Base-by-base conservation (phyloP, 257 asterid species). In the Przewalskia tangutica region DNA sequence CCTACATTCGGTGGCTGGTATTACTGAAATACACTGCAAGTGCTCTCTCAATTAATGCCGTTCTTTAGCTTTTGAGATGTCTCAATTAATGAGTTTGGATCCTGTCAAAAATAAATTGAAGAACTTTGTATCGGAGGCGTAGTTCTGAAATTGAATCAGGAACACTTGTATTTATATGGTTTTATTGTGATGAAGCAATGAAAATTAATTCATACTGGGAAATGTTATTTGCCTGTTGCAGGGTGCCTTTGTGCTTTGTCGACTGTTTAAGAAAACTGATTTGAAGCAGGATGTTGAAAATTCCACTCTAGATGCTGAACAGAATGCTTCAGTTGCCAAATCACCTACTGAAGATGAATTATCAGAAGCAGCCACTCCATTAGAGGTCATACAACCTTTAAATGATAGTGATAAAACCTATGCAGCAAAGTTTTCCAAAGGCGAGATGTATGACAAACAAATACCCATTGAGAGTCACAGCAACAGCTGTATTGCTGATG, bases 201-300 rank as follows among this genome's bases (percentile, higher is more conserved):
- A 38, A 46, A 58, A 66, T 23, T 66, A 44, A 10, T 48, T 65
- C 65, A 14, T 46, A 18, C 11, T 18, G 14, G 50, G 51, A 55
- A 27, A 80, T 63, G 8, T 60, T 17, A 40, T 81, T 59, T 76
- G 58, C 76, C 77, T 68, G 77, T 65, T 73, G 85, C 86, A 94
- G 98, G 95, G 91, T 60, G 91, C 97, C 16, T 96, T 82, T 89
- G 97, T 96, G 77, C 98, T 96, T 42, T 94, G 97, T 84, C 98
- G 99, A 8, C 86, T 96, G 79, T 94, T 94, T 68, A 94, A 85
- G 83, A 96, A 94, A 93, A 82, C 84, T 67, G 98, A 90, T 65
- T 81, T 91, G 78, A 93, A 87, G 85, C 88, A 62, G 86, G 98
- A 96, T 56, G 51, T 77, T 78, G 97, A 87, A 65, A 80, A 65